A percentile compares a stretch with the other conserved stretches of the same genome.
Conservation (phyloP, 2,329 filamentous ascomycete genomes). For the Mycosphaerella sp. region DNA sequence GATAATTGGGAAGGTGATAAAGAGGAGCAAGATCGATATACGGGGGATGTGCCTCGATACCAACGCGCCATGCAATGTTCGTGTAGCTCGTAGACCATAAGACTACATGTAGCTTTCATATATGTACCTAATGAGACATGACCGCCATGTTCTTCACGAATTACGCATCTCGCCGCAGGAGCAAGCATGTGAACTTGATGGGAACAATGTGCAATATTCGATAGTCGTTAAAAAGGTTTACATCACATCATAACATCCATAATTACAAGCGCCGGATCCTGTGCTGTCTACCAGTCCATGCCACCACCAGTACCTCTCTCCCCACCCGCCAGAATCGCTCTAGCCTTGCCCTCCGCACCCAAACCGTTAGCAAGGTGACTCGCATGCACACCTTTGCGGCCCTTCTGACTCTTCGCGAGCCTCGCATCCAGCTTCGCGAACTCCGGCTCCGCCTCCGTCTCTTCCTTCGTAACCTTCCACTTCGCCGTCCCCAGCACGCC, state of each 20-base stretch:
- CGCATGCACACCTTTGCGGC: constrained; percentile 45
- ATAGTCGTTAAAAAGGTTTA: too few relatives aligned
- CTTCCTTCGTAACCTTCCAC: constrained; percentile 72
- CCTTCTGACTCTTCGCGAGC: constrained; percentile 46
- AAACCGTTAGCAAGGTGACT: constrained; percentile 43
- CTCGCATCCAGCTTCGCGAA: constrained; percentile 54
- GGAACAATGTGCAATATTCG: too few relatives aligned
- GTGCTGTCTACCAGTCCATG: constrained; percentile 38
- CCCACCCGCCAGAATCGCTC: constrained; percentile 42
- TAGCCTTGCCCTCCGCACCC: constrained; percentile 41
- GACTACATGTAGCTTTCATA: too few relatives aligned
- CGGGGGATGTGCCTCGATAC: constrained; percentile 72
- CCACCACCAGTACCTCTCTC: constrained; percentile 37
- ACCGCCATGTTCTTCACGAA: too few relatives aligned
- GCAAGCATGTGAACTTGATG: too few relatives aligned
- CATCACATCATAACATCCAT: too few relatives aligned
- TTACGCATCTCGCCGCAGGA: too few relatives aligned
- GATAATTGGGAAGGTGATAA: constrained; percentile 64
- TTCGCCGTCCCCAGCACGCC: constrained; percentile 67
- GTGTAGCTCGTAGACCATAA: constrained; percentile 66
- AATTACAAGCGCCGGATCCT: too few relatives aligned
- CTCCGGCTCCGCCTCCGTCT: constrained; percentile 41
- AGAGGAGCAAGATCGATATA: constrained; percentile 75
- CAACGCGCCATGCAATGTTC: constrained; percentile 86
- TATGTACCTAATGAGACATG: too few relatives aligned